Percentiles rank a stretch among this genome's conserved stretches.
Evolutionary conservation across 805 yeast genomes (phyloP).

Genomic region (Danielia reshetovae): DNA sequence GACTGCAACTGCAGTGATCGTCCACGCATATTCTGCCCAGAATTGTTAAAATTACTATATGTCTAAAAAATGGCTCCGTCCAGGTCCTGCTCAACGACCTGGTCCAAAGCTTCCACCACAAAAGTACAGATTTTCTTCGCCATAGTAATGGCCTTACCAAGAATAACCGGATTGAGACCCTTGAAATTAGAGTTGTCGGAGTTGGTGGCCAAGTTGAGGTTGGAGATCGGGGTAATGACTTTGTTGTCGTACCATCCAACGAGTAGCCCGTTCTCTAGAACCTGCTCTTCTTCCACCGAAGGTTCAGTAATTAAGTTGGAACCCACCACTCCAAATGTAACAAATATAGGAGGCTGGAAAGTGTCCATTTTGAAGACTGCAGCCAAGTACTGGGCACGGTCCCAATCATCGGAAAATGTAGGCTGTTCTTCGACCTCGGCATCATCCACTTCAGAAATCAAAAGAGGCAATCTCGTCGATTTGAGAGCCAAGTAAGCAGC

Average conservation of each 20-base stretch:
- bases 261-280: constrained; percentile 78
- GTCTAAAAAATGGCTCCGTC: constrained; percentile 18
- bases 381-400: constrained; percentile 46
- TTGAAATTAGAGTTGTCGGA: constrained; percentile 44
- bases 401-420: constrained; percentile 88
- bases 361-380: constrained; percentile 22
- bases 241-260: constrained; percentile 67
- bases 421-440: constrained; percentile 84
- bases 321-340: constrained; percentile 75
- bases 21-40: constrained; percentile 80
- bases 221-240: constrained; percentile 69
- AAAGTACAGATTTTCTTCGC: constrained; percentile 58
- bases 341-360: constrained; percentile 70
- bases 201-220: constrained; percentile 57
- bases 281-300: constrained; percentile 81
- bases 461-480: constrained; percentile 69
- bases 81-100: constrained; percentile 38
- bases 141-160: constrained; percentile 53
- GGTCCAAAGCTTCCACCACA: constrained; percentile 57
- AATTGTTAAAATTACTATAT: constrained; percentile 36
- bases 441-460: constrained; percentile 60
- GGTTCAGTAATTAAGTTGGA: constrained; percentile 75
- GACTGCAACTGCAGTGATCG: constrained; percentile 92
- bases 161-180: constrained; percentile 47
- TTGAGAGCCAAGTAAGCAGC: constrained; percentile 78